Evolutionary conservation across 495 filamentous ascomycete species (phyloP).

Genomic region (Poronia punctata): DNA sequence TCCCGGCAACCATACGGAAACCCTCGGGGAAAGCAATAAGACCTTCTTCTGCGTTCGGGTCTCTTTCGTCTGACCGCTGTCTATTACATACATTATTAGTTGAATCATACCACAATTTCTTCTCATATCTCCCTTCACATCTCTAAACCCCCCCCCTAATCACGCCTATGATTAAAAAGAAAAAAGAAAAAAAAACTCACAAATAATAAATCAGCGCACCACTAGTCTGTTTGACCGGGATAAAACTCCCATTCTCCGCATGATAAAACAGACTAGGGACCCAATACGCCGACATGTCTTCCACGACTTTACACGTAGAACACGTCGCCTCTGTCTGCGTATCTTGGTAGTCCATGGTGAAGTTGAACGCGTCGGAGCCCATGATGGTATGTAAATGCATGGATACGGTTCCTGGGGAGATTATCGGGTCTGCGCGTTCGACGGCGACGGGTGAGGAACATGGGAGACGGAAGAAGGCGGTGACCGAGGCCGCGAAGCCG

Average conservation of each 20-base stretch:
- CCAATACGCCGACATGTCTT: conserved; percentile 72
- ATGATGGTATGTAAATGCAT: conserved; percentile 62
- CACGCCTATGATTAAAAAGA: no score
- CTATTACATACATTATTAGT: no score
- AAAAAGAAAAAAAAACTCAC: no score
- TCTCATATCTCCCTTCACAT: no score
- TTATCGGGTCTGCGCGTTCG: conserved; percentile 58
- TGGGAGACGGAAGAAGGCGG: conserved; percentile 20
- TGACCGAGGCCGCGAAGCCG: background rate
- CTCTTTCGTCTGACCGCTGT: conserved; percentile 38
- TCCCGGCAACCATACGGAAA: conserved; percentile 63
- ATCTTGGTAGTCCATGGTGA: conserved; percentile 49
- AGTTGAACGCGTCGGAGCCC: conserved; percentile 59
- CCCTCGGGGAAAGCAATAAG: conserved; percentile 54
- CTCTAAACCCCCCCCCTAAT: no score
- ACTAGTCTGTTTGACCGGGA: conserved; percentile 45
- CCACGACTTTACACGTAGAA: conserved; percentile 53
- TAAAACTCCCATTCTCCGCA: conserved; percentile 56
- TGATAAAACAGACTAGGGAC: conserved; percentile 57
- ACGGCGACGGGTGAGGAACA: conserved; percentile 24
- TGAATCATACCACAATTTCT: no score
- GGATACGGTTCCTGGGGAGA: conserved; percentile 36
- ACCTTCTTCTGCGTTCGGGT: conserved; percentile 29
- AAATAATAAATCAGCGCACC: background rate
- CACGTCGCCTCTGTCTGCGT: conserved; percentile 52